Conservation (phyloP, 2,329 filamentous ascomycete species). For the Hymenoscyphus albidus region DNA sequence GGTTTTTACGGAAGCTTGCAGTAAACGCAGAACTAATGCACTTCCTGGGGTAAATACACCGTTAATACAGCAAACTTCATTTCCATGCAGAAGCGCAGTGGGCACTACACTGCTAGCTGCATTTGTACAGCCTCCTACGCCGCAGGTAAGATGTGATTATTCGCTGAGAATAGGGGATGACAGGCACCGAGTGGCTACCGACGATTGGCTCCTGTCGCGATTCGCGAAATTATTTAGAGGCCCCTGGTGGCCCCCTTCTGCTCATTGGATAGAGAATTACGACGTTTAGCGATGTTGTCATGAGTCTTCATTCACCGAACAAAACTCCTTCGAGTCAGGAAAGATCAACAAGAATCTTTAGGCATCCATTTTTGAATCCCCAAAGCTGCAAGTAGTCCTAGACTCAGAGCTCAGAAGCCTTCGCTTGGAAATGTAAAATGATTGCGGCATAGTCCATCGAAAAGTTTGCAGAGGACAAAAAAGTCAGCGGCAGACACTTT, state of each 20-base stretch:
- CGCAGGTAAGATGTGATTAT: not conserved
- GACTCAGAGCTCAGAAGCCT: too few species aligned
- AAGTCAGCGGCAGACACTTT: too few species aligned
- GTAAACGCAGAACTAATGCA: not conserved
- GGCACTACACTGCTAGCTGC: not conserved
- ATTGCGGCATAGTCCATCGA: too few species aligned
- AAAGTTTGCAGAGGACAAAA: too few species aligned
- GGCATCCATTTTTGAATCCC: too few species aligned
- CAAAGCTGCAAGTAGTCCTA: too few species aligned
- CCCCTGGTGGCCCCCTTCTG: not conserved
- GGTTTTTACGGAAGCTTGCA: not conserved
- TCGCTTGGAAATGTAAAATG: too few species aligned
- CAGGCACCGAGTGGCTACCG: not conserved
- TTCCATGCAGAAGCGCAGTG: not conserved
- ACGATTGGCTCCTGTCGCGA: not conserved
- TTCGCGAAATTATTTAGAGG: not conserved
- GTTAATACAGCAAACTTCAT: not conserved
- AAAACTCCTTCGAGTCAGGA: too few species aligned
- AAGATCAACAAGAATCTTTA: too few species aligned
- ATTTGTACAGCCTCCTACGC: not conserved
- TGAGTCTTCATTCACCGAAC: too few species aligned
- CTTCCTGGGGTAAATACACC: not conserved
- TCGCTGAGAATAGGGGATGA: slow-evolving; percentile 1
- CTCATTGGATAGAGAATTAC: not conserved
- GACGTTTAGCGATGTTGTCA: not conserved